Conservation (phyloP, 306 rosid genomes). For the Gastrolobium bilobum region DNA sequence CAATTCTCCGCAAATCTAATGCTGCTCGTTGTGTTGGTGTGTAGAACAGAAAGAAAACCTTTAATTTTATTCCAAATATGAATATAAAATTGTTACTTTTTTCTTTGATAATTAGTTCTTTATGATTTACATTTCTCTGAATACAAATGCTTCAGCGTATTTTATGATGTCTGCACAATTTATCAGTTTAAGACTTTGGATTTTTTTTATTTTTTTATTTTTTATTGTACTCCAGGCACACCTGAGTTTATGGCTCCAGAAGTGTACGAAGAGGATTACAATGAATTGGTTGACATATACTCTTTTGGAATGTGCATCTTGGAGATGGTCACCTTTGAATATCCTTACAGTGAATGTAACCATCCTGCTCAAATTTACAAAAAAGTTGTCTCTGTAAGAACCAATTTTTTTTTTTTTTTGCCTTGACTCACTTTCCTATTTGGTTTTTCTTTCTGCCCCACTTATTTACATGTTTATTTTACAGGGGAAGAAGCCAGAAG, state of each 20-base stretch:
- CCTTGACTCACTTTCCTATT: constrained; percentile 18
- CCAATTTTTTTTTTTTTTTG: not conserved
- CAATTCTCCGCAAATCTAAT: constrained; percentile 81
- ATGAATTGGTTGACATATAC: constrained; percentile 94
- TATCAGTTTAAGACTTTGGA: constrained; percentile 15
- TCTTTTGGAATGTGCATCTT: constrained; percentile 97
- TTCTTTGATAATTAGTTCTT: constrained; percentile 7
- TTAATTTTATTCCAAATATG: constrained; percentile 34
- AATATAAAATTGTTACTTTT: constrained; percentile 1
- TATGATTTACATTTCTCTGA: not conserved
- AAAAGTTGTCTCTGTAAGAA: constrained; percentile 87
- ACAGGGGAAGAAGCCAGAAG: constrained; percentile 87
- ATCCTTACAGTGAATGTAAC: constrained; percentile 95
- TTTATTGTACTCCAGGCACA: constrained; percentile 70
- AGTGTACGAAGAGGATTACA: constrained; percentile 94
- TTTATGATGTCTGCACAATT: constrained; percentile 21
- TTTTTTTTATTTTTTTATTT: constrained; percentile 32
- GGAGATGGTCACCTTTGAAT: constrained; percentile 97
- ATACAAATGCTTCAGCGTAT: not conserved
- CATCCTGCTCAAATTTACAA: constrained; percentile 97
- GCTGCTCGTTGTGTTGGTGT: constrained; percentile 92
- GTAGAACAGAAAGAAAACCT: constrained; percentile 48
- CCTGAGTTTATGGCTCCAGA: constrained; percentile 99
- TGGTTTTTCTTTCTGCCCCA: constrained; percentile 27
- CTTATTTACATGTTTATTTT: constrained; percentile 43